Base-by-base conservation (phyloP, 345 rosid species). In the Laguncularia racemosa region DNA sequence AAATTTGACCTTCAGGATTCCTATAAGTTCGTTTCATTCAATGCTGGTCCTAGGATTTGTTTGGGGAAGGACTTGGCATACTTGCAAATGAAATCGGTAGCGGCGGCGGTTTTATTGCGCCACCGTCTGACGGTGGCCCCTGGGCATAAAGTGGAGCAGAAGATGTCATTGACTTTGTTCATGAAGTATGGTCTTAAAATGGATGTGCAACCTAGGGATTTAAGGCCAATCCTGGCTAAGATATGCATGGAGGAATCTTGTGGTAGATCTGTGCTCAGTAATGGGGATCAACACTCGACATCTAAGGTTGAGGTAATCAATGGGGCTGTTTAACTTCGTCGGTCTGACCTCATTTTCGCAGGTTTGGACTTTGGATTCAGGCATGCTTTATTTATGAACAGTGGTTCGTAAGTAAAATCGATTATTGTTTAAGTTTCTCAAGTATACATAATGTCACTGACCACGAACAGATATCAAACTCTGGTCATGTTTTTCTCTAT, bases 1-100 rank as follows among this genome's bases (percentile, higher is more conserved):
- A 63, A 64, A 53, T 40, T 56, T 48, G 59, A 71, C 51, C 43
- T 20, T 16, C 56, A 64, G 23, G 79, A 70, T 59, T 9, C 75
- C 38, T 60, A 56, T 26, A 59, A 53, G 53, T 81, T 78, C 49
- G 52, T 68, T 1, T 67, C 85, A 4, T 77, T 81, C 62, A 75
- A 77, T 55, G 82, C 71, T 1, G 85, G 85, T 15, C 86, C 83
- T 4, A 73, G 83, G 57, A 71, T 76, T 20, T 81, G 83, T 20
- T 46, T 74, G 0, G 86, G 86, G 15, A 78, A 78, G 55, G 83
- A 78, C 10, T 21, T 78, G 59, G 73, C 83, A 0, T 81, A 78
- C 48, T 50, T 67, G 64, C 71, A 78, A 44, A 79, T 79, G 84
- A 78, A 78, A 52, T 78, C 80, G 17, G 65, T 75, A 16, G 78